A percentile compares a stretch with the other conserved stretches of the same genome.
Evolutionary conservation across 805 yeast genomes (phyloP).

Genomic region (Peterozyma toletana): DNA sequence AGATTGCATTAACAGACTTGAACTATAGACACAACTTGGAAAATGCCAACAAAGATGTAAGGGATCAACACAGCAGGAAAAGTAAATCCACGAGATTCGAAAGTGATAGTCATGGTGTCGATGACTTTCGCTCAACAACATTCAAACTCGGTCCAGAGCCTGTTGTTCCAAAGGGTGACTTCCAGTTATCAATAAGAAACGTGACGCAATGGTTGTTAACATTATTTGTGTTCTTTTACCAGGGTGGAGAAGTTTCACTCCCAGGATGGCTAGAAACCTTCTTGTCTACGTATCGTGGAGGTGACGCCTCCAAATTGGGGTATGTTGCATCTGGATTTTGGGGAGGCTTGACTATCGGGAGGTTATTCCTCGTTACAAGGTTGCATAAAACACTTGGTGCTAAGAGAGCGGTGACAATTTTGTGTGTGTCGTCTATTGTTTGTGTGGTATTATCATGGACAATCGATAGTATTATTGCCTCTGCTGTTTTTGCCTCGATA

Average conservation of each 20-base stretch:
- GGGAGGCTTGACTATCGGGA: slow-evolving; percentile 63
- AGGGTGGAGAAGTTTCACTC: slow-evolving; percentile 63
- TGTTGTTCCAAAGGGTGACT: slow-evolving; percentile 18
- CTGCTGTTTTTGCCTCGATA: slow-evolving; percentile 38
- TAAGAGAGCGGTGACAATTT: slow-evolving; percentile 32
- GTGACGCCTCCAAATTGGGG: slow-evolving; percentile 40
- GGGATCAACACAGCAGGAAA: background rate
- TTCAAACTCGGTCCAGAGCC: slow-evolving; percentile 10
- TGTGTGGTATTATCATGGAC: slow-evolving; percentile 41
- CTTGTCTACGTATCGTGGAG: slow-evolving; percentile 45
- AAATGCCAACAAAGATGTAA: background rate
- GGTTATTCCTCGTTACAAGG: slow-evolving; percentile 40
- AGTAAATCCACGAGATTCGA: slow-evolving; percentile 2
- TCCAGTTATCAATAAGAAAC: slow-evolving; percentile 31
- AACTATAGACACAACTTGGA: slow-evolving; percentile 3
- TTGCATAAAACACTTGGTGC: slow-evolving; percentile 34
- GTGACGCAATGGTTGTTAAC: slow-evolving; percentile 41
- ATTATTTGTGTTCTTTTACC: slow-evolving; percentile 48
- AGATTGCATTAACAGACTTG: slow-evolving; percentile 14
- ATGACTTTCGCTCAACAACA: background rate
- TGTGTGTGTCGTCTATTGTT: slow-evolving; percentile 25
- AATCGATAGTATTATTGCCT: slow-evolving; percentile 33
- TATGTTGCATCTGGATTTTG: slow-evolving; percentile 65
- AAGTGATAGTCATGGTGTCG: background rate
- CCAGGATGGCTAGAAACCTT: slow-evolving; percentile 71